phyloP scores from a whole-genome alignment of 139 green algal species.

The Volvox reticuliferus region DNA sequence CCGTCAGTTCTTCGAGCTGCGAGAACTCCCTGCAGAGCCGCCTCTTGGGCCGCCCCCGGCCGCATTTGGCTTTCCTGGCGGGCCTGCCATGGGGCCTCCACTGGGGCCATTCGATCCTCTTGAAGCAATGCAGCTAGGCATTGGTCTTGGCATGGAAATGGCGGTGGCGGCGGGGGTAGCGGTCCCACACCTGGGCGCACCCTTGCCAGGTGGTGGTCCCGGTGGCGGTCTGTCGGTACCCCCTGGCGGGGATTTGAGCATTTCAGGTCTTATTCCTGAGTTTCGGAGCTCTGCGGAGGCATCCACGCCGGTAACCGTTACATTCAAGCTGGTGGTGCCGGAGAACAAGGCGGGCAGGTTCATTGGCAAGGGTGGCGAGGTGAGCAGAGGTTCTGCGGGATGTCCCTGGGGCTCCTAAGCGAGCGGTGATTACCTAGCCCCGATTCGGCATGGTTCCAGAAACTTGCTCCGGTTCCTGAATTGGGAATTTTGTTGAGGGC shows the following conservation, averaged over 20 bases:
- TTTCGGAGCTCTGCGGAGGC: not conserved
- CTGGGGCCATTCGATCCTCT: not conserved
- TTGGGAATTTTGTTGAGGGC: too few species aligned
- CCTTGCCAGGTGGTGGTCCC: not conserved
- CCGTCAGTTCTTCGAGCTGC: not conserved
- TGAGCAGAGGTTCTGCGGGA: not conserved
- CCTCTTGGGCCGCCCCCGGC: not conserved
- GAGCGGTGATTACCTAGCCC: too few species aligned
- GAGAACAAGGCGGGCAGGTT: slow-evolving; percentile 21
- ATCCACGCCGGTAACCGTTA: not conserved
- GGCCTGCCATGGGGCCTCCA: not conserved
- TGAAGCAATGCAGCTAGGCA: slow-evolving; percentile 15
- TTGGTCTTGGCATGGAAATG: slow-evolving; percentile 33
- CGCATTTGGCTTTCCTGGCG: not conserved
- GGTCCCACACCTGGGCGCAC: not conserved
- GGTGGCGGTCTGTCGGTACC: not conserved
- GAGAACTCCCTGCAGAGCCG: not conserved
- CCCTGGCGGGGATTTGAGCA: not conserved
- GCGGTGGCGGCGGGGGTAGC: not conserved
- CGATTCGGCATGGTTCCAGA: too few species aligned
- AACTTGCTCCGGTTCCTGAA: too few species aligned
- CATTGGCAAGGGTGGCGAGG: slow-evolving; percentile 41
- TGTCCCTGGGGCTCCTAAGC: not conserved
- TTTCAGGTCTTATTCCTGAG: slow-evolving; percentile 8
- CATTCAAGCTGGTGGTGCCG: slow-evolving; percentile 26